A percentile compares a stretch with the other conserved stretches of the same genome.
Evolutionary conservation across 176 grass and related monocot species (phyloP).

Genomic region (Juncus inflexus): DNA sequence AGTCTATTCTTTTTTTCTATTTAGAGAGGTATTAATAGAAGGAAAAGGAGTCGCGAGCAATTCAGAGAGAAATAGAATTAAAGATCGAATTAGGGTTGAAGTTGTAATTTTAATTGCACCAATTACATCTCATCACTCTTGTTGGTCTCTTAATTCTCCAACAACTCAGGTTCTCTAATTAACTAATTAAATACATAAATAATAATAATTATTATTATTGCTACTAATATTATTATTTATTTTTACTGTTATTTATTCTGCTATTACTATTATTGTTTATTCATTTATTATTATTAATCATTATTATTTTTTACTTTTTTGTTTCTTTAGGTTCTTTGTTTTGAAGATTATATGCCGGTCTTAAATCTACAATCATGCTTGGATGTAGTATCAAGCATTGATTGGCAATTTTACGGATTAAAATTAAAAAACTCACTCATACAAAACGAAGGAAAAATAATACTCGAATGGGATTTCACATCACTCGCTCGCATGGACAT

Average conservation of each 20-base stretch:
- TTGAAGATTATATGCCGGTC: constrained; percentile 23
- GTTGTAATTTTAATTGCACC: constrained; percentile 18
- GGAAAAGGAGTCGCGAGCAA: constrained; percentile 13
- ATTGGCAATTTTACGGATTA: constrained; percentile 23
- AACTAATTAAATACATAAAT: too few relatives aligned
- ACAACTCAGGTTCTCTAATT: too few relatives aligned
- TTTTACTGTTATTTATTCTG: too few relatives aligned
- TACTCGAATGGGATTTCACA: constrained; percentile 25
- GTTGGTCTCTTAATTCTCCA: constrained; percentile 14
- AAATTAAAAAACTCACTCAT: constrained; percentile 16
- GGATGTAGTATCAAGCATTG: constrained; percentile 18
- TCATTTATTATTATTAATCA: too few relatives aligned
- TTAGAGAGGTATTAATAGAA: constrained; percentile 19
- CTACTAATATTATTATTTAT: too few relatives aligned
- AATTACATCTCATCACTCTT: constrained; percentile 5
- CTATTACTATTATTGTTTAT: too few relatives aligned
- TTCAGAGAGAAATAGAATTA: constrained; percentile 29
- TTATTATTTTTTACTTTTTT: too few relatives aligned
- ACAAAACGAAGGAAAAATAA: constrained; percentile 21
- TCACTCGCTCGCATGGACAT: constrained; percentile 21
- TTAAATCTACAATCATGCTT: constrained; percentile 19
- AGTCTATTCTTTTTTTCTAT: background rate
- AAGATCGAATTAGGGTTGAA: constrained; percentile 19
- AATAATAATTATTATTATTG: too few relatives aligned
- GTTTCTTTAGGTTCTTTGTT: constrained; percentile 22